These are phyloP conservation scores for Zymoseptoria tritici DNA, from an alignment of 2,329 filamentous ascomycete species.

Conservation along the genomic window DNA sequence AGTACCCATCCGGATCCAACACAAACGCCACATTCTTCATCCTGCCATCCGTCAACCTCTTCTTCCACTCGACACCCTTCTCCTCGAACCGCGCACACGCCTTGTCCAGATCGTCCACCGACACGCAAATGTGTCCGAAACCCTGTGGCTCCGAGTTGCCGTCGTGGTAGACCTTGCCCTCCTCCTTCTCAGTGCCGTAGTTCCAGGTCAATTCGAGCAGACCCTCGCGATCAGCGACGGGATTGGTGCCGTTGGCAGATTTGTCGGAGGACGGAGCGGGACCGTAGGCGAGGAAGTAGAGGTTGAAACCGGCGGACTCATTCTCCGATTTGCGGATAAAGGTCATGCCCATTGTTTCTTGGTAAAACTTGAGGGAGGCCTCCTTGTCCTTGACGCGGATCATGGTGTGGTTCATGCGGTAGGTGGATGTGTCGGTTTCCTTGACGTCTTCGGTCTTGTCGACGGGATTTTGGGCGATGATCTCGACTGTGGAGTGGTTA, in stretches of 20 bases:
- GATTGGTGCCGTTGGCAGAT: constrained; percentile 49
- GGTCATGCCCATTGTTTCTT: constrained; percentile 83
- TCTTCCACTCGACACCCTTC: constrained; percentile 82
- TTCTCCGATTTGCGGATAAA: constrained; percentile 67
- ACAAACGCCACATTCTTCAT: constrained; percentile 95
- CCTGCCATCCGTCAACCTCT: constrained; percentile 76
- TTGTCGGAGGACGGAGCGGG: constrained; percentile 38
- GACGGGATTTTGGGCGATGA: constrained; percentile 64
- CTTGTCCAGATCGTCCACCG: constrained; percentile 80
- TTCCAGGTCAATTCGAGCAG: constrained; percentile 86
- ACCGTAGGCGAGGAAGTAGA: constrained; percentile 85
- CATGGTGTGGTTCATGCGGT: constrained; percentile 87
- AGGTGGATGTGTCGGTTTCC: constrained; percentile 61
- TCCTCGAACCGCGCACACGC: constrained; percentile 83
- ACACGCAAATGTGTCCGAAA: constrained; percentile 85
- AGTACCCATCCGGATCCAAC: constrained; percentile 42
- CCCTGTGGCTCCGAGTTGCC: constrained; percentile 89
- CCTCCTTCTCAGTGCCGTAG: constrained; percentile 76
- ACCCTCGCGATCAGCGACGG: constrained; percentile 65
- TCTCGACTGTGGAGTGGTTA: constrained; percentile 56
- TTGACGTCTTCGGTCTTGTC: constrained; percentile 65
- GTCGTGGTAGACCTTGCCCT: constrained; percentile 78
- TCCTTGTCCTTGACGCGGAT: constrained; percentile 70
- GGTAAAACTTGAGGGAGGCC: constrained; percentile 42
- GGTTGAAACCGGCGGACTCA: constrained; percentile 66